These are phyloP conservation scores for Cladobotryum protrusum DNA, from an alignment of 2,329 filamentous ascomycete genomes.

Conservation along the genomic window DNA sequence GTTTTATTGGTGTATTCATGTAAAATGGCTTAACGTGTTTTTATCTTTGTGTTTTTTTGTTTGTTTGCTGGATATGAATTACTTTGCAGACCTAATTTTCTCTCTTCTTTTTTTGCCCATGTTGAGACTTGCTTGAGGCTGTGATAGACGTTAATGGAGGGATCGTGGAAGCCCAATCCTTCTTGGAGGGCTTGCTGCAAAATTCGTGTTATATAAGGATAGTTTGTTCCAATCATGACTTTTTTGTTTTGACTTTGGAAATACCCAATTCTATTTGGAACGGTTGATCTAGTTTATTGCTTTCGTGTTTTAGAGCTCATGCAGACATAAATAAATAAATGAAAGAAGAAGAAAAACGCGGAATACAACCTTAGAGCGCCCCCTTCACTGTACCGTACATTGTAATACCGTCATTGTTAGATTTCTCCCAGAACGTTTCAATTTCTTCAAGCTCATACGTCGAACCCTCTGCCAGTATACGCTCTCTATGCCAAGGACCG, in stretches of 20 bases:
- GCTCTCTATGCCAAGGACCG: conserved; percentile 80
- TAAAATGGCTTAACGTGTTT: conserved; percentile 7
- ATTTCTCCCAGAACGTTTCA: conserved; percentile 24
- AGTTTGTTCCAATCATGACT: too few relatives aligned
- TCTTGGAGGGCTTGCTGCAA: too few relatives aligned
- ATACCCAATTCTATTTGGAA: too few relatives aligned
- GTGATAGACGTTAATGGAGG: too few relatives aligned
- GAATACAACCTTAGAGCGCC: not conserved
- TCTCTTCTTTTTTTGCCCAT: not conserved
- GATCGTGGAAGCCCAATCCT: too few relatives aligned
- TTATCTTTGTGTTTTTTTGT: not conserved
- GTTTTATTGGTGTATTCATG: conserved; percentile 9
- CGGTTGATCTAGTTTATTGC: too few relatives aligned
- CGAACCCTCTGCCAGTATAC: conserved; percentile 43
- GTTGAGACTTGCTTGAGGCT: too few relatives aligned
- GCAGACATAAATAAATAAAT: too few relatives aligned
- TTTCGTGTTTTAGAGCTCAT: too few relatives aligned
- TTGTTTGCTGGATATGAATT: not conserved
- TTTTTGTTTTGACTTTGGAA: too few relatives aligned
- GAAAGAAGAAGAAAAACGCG: not conserved
- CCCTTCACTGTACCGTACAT: conserved; percentile 8
- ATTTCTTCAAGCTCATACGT: conserved; percentile 32
- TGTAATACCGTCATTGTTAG: conserved; percentile 20
- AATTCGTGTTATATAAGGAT: too few relatives aligned
- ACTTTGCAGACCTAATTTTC: not conserved